Percentiles rank a stretch among this genome's conserved stretches.
phyloP scores from a whole-genome alignment of 2,329 filamentous ascomycete genomes.

The Beauveria bassiana region DNA sequence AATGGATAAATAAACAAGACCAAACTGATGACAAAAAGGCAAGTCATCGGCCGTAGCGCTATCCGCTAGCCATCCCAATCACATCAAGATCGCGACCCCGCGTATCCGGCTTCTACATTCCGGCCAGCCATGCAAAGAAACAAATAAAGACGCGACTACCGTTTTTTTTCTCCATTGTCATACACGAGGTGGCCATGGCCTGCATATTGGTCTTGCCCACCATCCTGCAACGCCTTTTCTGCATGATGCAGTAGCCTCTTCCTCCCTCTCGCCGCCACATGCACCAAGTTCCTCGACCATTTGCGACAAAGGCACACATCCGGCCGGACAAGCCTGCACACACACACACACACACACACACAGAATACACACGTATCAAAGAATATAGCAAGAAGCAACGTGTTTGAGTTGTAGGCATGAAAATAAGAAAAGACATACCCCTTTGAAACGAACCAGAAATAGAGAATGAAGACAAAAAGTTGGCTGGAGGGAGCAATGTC shows the following conservation, averaged over 20 bases:
- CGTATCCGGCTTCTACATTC: too few relatives aligned
- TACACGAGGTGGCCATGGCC: too few relatives aligned
- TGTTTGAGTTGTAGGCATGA: not conserved
- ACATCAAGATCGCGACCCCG: too few relatives aligned
- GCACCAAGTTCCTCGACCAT: not conserved
- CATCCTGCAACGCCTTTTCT: not conserved
- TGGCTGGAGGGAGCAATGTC: not conserved
- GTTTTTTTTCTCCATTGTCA: too few relatives aligned
- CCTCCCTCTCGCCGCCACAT: too few relatives aligned
- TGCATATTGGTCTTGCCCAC: too few relatives aligned
- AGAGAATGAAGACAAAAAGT: not conserved
- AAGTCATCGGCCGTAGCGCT: too few relatives aligned
- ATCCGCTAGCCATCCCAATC: too few relatives aligned
- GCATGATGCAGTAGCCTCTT: not conserved
- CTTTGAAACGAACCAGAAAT: not conserved
- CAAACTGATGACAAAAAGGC: too few relatives aligned
- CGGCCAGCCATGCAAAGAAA: too few relatives aligned
- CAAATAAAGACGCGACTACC: too few relatives aligned
- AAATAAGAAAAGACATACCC: not conserved
- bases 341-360: not conserved
- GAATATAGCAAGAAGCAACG: not conserved
- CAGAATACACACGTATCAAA: not conserved
- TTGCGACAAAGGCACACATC: not conserved
- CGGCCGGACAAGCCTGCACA: not conserved
- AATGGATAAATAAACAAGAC: too few relatives aligned